phyloP scores from a whole-genome alignment of 2,329 filamentous ascomycete genomes.

The Calycina herbarum region DNA sequence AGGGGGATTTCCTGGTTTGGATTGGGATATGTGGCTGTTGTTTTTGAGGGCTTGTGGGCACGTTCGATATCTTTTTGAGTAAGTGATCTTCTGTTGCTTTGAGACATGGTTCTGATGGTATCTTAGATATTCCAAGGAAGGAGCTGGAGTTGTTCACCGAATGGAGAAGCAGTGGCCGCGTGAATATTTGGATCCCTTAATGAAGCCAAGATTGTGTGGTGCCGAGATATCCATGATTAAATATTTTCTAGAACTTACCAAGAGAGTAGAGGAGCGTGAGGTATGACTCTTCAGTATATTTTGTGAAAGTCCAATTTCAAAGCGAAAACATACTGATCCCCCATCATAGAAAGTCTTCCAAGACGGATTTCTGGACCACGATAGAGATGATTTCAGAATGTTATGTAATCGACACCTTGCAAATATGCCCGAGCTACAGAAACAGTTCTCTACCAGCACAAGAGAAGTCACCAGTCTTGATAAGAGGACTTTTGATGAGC shows the following conservation, averaged over 20 bases:
- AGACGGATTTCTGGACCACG: background rate
- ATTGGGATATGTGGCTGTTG: background rate
- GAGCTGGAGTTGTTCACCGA: background rate
- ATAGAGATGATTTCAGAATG: background rate
- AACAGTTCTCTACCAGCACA: background rate
- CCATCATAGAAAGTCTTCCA: background rate
- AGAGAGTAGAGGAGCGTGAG: background rate
- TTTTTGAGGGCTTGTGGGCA: background rate
- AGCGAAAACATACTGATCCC: background rate
- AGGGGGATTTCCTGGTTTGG: background rate
- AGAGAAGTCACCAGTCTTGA: background rate
- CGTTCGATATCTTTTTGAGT: background rate
- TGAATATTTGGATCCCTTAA: background rate
- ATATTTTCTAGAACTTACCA: background rate
- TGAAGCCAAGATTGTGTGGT: background rate
- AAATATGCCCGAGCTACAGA: background rate
- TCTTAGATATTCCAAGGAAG: background rate
- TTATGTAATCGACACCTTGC: background rate
- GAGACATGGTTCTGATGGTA: background rate
- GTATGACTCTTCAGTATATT: background rate
- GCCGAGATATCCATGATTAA: background rate
- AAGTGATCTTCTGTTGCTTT: background rate
- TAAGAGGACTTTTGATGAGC: background rate
- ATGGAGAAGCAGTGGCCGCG: background rate
- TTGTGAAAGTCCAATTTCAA: background rate